Base-by-base conservation (phyloP, 1,284 basidiomycete genomes). In the Irpex sp. region DNA sequence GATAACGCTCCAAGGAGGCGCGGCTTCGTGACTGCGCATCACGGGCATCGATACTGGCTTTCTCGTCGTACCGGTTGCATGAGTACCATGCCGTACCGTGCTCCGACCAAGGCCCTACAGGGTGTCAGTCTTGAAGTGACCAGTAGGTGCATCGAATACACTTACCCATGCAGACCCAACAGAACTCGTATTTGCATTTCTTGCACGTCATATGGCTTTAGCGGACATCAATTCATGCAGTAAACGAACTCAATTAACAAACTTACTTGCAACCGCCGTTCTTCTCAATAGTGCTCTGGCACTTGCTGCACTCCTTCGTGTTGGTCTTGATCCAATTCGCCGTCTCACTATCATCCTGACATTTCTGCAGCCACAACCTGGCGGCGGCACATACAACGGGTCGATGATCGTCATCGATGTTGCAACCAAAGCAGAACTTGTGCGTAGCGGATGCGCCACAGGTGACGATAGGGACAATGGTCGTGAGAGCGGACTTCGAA, bases 321-420 rank as follows among this genome's bases (percentile, higher is more conserved):
- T 99, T 98, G 68, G 95, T 98, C 83, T 93, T 94, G 79, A 99
- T 96, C 97, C 97, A 99, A 75, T 99, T 98, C 47, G 95, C 94
- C 17, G 97, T 99, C 81, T 99, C 97, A 68, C 92, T 95, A 74
- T 99, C 97, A 74, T 99, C 97, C 61, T 89, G 88, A 76, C 97
- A 98, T 77, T 99, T 99, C 84, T 93, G 94, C 71, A 97, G 78
- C 97, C 97, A 99, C 78, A 95, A 84, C 79, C 85, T 91, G 69
- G 95, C 94, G 31, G 97, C 89, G 8, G 80, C 82, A 77, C 97
- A 99, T 57, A 97, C 85, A 53, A 97, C 88, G 0, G 97, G 97
- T 35, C 95, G 85, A 74, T 99, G 97, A 71, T 97, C 95, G 66
- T 82, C 85, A 69, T 93, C 89, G 68, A 94, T 85, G 53, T 86